Evolutionary conservation across 805 yeast species (phyloP), one percentile per base, ranked within the genome.

Genomic region (Tetrapisispora phaffii): DNA sequence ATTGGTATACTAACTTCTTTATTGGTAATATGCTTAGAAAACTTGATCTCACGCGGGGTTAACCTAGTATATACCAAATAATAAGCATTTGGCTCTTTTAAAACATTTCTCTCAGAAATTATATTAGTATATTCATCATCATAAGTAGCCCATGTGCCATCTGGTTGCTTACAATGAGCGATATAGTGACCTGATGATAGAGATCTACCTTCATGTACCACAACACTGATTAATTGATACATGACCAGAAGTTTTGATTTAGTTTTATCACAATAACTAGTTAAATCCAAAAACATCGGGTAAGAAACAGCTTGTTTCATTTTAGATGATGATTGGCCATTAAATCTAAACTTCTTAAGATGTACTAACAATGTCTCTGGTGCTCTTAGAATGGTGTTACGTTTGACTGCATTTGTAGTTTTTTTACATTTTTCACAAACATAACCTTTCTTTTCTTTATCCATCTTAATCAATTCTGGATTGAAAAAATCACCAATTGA

Each of bases 121-220:
- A 71, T 72, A 57, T 85, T 83, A 53, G 86, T 79, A 57, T 82
- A 79, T 57, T 93, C 98, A 61, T 93, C 98, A 60, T 93, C 97
- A 63, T 90, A 93, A 9, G 87, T 81, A 24, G 87, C 81, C 98
- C 97, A 93, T 1, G 82, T 67, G 1, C 88, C 90, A 64, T 85
- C 93, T 1, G 97, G 95, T 64, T 89, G 96, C 50, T 83, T 76
- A 59, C 96, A 85, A 59, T 85, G 87, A 0, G 95, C 85, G 47
- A 88, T 77, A 58, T 93, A 93, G 64, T 93, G 98, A 3, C 98
- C 98, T 3, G 93, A 80, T 38, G 88, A 80, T 13, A 89, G 80
- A 1, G 96, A 84, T 50, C 97, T 73, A 34, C 98, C 98, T 56
- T 86, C 96, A 59, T 93, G 98, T 4, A 88, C 90, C 48, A 90